Evolutionary conservation across 2,329 filamentous ascomycete species (phyloP).

Genomic region (Neofusicoccum kwambonambiense): DNA sequence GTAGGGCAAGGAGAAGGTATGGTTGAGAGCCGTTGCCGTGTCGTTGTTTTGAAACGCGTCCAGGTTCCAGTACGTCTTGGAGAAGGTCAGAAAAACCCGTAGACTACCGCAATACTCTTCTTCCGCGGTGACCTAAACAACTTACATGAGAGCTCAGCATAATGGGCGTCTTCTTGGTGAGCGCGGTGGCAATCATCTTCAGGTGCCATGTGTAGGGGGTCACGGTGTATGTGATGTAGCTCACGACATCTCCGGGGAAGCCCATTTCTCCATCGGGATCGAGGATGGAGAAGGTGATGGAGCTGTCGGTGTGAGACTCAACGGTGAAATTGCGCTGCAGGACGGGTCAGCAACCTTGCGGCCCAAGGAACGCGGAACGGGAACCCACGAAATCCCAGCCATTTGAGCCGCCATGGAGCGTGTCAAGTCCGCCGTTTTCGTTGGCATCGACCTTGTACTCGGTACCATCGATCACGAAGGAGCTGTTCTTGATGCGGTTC

Average conservation of each 20-base stretch:
- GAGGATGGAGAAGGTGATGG: constrained; percentile 72
- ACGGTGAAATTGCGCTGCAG: constrained; percentile 69
- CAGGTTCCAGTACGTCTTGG: constrained; percentile 76
- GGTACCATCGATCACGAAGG: constrained; percentile 65
- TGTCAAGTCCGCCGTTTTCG: constrained; percentile 55
- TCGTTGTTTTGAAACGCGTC: constrained; percentile 75
- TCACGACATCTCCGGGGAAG: constrained; percentile 75
- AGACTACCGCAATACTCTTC: not conserved
- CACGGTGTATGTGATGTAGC: constrained; percentile 72
- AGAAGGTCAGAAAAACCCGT: not conserved
- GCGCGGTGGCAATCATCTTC: constrained; percentile 68
- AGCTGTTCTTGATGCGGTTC: constrained; percentile 77
- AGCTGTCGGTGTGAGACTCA: constrained; percentile 62
- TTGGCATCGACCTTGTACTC: constrained; percentile 62
- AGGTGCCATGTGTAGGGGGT: constrained; percentile 67
- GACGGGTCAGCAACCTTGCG: constrained; percentile 12
- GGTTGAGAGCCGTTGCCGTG: constrained; percentile 64
- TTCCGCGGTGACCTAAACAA: not conserved
- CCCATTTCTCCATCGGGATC: constrained; percentile 73
- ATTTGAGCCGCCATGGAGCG: constrained; percentile 67
- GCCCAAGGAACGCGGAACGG: not conserved
- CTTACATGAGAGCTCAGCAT: constrained; percentile 72
- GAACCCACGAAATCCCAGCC: constrained; percentile 65
- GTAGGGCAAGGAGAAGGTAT: constrained; percentile 72
- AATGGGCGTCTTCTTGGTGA: constrained; percentile 75